phyloP scores from a whole-genome alignment of 78 protist species.

The Dictyostelium citrinum region DNA sequence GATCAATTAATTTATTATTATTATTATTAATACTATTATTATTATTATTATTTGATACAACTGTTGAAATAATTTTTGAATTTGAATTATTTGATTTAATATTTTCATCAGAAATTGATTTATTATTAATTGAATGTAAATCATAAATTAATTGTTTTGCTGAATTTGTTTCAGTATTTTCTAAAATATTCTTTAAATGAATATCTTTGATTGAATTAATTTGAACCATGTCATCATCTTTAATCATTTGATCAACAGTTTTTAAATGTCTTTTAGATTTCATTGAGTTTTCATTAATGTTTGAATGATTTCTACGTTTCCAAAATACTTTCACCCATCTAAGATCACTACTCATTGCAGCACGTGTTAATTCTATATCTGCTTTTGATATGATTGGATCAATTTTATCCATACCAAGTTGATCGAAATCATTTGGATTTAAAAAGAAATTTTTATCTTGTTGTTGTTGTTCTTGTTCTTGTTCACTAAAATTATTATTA shows the following conservation, averaged over 20 bases:
- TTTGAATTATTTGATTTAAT: slow-evolving; percentile 1
- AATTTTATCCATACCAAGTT: neutral
- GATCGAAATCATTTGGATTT: neutral
- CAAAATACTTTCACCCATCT: slow-evolving; percentile 62
- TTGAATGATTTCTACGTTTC: slow-evolving; percentile 15
- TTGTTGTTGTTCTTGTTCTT: neutral
- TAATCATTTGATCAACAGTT: neutral
- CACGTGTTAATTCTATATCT: slow-evolving; percentile 5
- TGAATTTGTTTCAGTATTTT: neutral
- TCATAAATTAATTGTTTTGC: slow-evolving; percentile 10
- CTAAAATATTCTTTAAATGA: neutral
- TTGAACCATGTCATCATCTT: neutral
- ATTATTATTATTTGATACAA: neutral
- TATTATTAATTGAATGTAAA: neutral
- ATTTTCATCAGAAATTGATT: neutral
- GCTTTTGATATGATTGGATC: slow-evolving; percentile 21
- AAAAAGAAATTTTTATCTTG: neutral
- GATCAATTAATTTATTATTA: neutral
- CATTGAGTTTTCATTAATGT: neutral
- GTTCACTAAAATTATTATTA: neutral
- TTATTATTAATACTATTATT: neutral
- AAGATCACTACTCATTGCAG: slow-evolving; percentile 21
- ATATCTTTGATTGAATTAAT: neutral
- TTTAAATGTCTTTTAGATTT: neutral
- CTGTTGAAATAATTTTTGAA: neutral